Evolutionary conservation across 306 rosid genomes (phyloP), one percentile per base, ranked within the genome.

Genomic region (Dalbergia cochinchinensis): DNA sequence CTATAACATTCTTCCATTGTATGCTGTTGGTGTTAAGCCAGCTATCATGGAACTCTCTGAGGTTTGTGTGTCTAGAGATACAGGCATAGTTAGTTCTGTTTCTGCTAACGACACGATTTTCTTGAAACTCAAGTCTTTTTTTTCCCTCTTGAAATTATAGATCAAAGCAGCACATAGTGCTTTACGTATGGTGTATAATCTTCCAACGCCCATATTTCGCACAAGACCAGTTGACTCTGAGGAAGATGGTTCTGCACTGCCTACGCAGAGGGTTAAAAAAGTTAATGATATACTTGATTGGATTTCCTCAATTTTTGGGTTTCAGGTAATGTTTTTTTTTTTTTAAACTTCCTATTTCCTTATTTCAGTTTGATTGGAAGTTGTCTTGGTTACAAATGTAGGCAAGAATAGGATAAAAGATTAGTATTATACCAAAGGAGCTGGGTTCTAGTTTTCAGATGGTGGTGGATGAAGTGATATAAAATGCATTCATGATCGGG

Each of bases 211-310:
- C 63, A 41, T 54, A 80, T 76, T 91, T 84, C 91, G 45, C 55
- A 55, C 83, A 39, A 80, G 60, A 63, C 83, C 62, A 19, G 73
- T 47, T 12, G 80, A 63, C 42, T 80, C 85, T 51, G 73, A 37
- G 1, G 0, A 53, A 61, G 92, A 81, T 67, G 87, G 78, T 82
- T 74, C 85, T 47, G 51, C 82, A 39, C 44, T 47, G 70, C 85
- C 86, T 48, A 78, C 66, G 50, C 91, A 90, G 81, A 85, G 94
- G 80, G 82, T 82, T 86, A 83, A 80, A 80, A 78, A 88, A 71
- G 92, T 90, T 80, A 90, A 81, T 73, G 99, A 95, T 74, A 84
- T 93, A 85, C 99, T 93, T 74, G 97, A 91, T 84, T 95, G 98
- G 98, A 89, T 95, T 75, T 82, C 97, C 50, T 85, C 85, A 34